Evolutionary conservation across 2,329 filamentous ascomycete genomes (phyloP).

Genomic region (Epichloe bromicola): DNA sequence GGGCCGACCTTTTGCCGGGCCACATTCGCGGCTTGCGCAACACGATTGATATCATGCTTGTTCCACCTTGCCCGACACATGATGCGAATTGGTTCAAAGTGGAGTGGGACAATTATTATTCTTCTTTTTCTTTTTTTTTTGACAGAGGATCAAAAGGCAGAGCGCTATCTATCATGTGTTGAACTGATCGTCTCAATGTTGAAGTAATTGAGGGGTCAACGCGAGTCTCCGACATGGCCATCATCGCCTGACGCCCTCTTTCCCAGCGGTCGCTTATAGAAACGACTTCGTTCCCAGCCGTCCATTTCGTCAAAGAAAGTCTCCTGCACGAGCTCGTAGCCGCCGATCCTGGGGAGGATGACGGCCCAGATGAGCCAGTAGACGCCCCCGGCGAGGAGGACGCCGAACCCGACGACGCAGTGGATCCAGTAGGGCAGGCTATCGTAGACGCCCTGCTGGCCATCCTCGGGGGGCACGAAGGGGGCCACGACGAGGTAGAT

Average conservation of each 20-base stretch:
- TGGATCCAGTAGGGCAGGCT: conserved; percentile 44
- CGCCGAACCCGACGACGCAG: conserved; percentile 42
- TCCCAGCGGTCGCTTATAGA: conserved; percentile 28
- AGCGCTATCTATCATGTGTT: not conserved
- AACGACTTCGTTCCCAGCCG: conserved; percentile 48
- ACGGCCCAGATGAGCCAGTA: conserved; percentile 45
- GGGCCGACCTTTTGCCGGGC: too few relatives aligned
- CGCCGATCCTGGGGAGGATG: conserved; percentile 36
- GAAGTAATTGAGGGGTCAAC: not conserved
- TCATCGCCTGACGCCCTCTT: not conserved
- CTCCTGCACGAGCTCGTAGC: conserved; percentile 44
- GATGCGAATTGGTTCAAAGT: too few relatives aligned
- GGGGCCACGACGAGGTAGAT: conserved; percentile 48
- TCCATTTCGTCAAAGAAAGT: conserved; percentile 41
- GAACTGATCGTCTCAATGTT: conserved; percentile 3
- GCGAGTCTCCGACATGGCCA: not conserved
- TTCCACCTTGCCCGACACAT: too few relatives aligned
- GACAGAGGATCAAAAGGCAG: not conserved
- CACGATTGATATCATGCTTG: too few relatives aligned
- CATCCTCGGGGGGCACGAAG: conserved; percentile 40
- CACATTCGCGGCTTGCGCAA: too few relatives aligned
- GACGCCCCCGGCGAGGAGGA: conserved; percentile 37
- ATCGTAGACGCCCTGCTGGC: conserved; percentile 41
- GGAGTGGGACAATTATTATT: too few relatives aligned
- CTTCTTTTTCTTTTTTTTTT: too few relatives aligned